A percentile compares a stretch with the other conserved stretches of the same genome.
phyloP scores from a whole-genome alignment of 176 grass and related monocot species.

The Triticum urartu region DNA sequence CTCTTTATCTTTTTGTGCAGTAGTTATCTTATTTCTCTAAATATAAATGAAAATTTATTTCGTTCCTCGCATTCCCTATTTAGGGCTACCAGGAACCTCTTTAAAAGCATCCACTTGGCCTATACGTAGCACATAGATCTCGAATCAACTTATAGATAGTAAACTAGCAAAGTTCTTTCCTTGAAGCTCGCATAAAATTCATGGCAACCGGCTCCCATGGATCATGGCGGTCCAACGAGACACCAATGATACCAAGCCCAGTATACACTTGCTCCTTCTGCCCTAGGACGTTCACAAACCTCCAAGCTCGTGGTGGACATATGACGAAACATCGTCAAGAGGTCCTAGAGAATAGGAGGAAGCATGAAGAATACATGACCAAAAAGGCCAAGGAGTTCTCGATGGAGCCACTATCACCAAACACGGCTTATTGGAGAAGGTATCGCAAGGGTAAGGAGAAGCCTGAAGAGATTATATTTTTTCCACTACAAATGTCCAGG shows the following conservation, averaged over 20 bases:
- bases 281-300: slow-evolving; percentile 9
- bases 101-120: not conserved
- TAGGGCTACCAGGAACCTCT: not conserved
- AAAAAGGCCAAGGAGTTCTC: not conserved
- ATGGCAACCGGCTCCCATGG: not conserved
- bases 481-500: not conserved
- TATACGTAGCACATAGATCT: not conserved
- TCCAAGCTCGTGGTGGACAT: slow-evolving; percentile 15
- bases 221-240: not conserved
- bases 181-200: not conserved
- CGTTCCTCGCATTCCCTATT: not conserved
- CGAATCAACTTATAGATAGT: not conserved
- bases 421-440: slow-evolving; percentile 1
- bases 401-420: not conserved
- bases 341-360: not conserved
- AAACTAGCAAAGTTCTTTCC: not conserved
- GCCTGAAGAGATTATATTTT: not conserved
- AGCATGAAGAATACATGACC: not conserved
- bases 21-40: not conserved
- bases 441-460: not conserved
- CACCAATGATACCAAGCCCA: not conserved
- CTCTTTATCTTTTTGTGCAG: not conserved
- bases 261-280: not conserved
- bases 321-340: not conserved
- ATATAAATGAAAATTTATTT: not conserved